phyloP scores from a whole-genome alignment of 2,329 filamentous ascomycete species.

The Cadophora sp. region DNA sequence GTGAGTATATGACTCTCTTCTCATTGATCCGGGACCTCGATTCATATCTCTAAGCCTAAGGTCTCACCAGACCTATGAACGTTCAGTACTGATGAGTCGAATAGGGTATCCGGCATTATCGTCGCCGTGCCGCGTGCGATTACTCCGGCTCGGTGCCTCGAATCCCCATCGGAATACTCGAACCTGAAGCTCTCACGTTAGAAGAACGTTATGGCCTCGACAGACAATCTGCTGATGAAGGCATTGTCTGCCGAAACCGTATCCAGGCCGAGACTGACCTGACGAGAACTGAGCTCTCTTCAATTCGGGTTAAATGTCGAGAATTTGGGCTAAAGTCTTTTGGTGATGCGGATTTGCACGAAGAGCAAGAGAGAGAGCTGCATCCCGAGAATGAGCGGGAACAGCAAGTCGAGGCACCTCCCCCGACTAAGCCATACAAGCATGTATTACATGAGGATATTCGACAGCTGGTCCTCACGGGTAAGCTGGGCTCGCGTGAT shows the following conservation, averaged over 20 bases:
- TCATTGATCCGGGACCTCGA: too few relatives aligned
- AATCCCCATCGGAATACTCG: slow-evolving; percentile 49
- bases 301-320: slow-evolving; percentile 42
- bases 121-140: slow-evolving; percentile 36
- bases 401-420: slow-evolving; percentile 58
- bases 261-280: slow-evolving; percentile 18
- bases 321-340: slow-evolving; percentile 46
- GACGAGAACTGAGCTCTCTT: slow-evolving; percentile 29
- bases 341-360: slow-evolving; percentile 52
- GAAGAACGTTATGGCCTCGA: slow-evolving; percentile 55
- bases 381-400: slow-evolving; percentile 69
- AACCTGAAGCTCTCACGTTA: slow-evolving; percentile 60
- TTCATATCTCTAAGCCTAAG: too few relatives aligned
- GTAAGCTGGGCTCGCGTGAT: not conserved
- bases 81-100: not conserved
- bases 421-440: slow-evolving; percentile 44
- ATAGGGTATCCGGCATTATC: slow-evolving; percentile 55
- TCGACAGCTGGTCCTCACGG: slow-evolving; percentile 49
- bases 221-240: slow-evolving; percentile 1
- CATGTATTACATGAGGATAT: slow-evolving; percentile 56
- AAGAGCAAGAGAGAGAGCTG: slow-evolving; percentile 75
- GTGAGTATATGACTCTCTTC: not conserved
- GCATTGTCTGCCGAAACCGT: slow-evolving; percentile 4
- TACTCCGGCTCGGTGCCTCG: slow-evolving; percentile 12
- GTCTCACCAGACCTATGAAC: too few relatives aligned